Evolutionary conservation across 2,329 filamentous ascomycete genomes (phyloP).

Genomic region (Diaporthe destruens): DNA sequence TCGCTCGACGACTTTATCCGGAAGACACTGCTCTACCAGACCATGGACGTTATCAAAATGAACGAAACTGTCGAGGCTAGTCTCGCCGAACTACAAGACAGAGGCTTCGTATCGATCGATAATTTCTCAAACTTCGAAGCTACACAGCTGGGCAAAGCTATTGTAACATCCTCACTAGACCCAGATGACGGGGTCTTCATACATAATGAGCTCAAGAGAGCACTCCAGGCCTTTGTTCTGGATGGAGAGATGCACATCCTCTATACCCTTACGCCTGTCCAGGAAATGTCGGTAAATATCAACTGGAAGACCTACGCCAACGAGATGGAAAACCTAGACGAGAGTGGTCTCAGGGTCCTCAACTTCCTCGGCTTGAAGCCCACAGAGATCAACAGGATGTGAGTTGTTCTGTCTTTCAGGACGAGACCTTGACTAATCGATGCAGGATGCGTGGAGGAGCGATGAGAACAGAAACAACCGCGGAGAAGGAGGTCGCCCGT

Average conservation of each 20-base stretch:
- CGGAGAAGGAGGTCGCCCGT: constrained; percentile 71
- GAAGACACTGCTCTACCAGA: constrained; percentile 75
- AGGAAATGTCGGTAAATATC: constrained; percentile 66
- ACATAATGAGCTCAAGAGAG: constrained; percentile 74
- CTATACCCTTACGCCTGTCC: constrained; percentile 82
- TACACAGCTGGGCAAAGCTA: constrained; percentile 76
- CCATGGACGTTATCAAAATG: constrained; percentile 63
- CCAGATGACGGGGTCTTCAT: constrained; percentile 83
- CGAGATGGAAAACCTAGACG: constrained; percentile 77
- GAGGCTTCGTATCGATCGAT: constrained; percentile 67
- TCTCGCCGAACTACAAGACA: constrained; percentile 67
- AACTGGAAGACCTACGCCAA: constrained; percentile 81
- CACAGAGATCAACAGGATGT: constrained; percentile 75
- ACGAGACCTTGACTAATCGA: background rate
- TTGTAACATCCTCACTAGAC: constrained; percentile 79
- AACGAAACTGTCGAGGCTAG: constrained; percentile 68
- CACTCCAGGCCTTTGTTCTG: constrained; percentile 80
- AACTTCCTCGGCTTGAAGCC: constrained; percentile 77
- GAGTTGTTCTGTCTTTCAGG: constrained; percentile 48
- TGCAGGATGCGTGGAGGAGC: constrained; percentile 74
- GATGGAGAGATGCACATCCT: constrained; percentile 85
- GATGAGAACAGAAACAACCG: constrained; percentile 71
- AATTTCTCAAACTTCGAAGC: constrained; percentile 66
- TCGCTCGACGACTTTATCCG: constrained; percentile 76
- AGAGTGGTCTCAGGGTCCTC: constrained; percentile 78